Percentiles rank a stretch among this genome's conserved stretches.
phyloP scores from a whole-genome alignment of 169 alveolate species.

The Plasmodium gallinaceum region DNA sequence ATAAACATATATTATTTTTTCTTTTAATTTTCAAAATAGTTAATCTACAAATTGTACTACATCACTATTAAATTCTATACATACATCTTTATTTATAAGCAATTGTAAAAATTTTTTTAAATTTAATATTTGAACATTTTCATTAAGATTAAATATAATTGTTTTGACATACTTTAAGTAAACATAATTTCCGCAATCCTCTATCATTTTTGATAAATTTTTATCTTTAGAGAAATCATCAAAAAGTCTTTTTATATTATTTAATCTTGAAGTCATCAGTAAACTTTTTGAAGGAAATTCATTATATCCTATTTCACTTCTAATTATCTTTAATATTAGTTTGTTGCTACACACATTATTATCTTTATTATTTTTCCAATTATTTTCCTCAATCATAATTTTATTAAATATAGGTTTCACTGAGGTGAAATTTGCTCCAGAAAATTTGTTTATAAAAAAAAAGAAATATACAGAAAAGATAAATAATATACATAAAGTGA shows the following conservation, averaged over 20 bases:
- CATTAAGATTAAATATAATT: slow-evolving; percentile 44
- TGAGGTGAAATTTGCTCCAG: slow-evolving; percentile 9
- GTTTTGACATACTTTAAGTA: slow-evolving; percentile 36
- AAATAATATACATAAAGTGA: not conserved
- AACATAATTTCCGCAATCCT: slow-evolving; percentile 41
- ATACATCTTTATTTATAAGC: slow-evolving; percentile 37
- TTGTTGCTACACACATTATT: slow-evolving; percentile 18
- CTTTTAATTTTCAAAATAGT: not conserved
- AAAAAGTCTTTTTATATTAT: slow-evolving; percentile 33
- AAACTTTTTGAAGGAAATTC: slow-evolving; percentile 45
- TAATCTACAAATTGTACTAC: not conserved
- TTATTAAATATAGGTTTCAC: not conserved
- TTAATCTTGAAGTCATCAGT: slow-evolving; percentile 46
- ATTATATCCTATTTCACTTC: slow-evolving; percentile 23
- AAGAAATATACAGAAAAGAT: no score
- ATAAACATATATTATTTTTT: not conserved
- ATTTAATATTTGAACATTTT: slow-evolving; percentile 23
- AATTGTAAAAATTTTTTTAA: slow-evolving; percentile 20
- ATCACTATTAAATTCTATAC: slow-evolving; percentile 47
- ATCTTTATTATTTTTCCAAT: slow-evolving; percentile 8
- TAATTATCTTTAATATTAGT: slow-evolving; percentile 25
- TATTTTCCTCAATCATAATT: not conserved
- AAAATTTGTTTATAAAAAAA: not conserved
- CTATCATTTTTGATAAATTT: slow-evolving; percentile 29
- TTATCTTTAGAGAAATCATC: slow-evolving; percentile 24